A percentile compares a stretch with the other conserved stretches of the same genome.
phyloP scores from a whole-genome alignment of 2,329 filamentous ascomycete genomes.

The Corynespora cassiicola region DNA sequence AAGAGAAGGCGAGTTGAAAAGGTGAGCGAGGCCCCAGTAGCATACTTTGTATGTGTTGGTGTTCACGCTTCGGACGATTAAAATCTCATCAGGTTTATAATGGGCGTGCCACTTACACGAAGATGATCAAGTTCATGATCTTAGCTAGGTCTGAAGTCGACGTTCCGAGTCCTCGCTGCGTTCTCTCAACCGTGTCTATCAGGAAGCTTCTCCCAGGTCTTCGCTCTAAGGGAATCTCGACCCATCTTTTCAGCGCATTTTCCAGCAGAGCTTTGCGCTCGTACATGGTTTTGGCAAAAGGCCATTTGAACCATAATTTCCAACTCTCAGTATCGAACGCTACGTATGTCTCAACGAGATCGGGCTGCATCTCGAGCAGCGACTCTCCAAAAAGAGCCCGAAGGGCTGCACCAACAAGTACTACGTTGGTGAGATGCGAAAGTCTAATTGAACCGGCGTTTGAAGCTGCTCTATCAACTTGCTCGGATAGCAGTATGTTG shows the following conservation, averaged over 20 bases:
- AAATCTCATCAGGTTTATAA: neutral
- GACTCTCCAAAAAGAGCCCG: constrained; percentile 9
- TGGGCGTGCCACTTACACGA: constrained; percentile 6
- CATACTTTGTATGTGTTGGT: constrained; percentile 5
- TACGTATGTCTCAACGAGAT: constrained; percentile 5
- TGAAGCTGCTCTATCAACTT: neutral
- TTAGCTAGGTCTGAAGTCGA: neutral
- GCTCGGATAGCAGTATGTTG: neutral
- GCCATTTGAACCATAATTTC: constrained; percentile 11
- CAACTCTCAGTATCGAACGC: constrained; percentile 10
- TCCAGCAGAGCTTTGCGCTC: constrained; percentile 3
- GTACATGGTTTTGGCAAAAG: constrained; percentile 7
- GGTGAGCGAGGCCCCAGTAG: constrained; percentile 5
- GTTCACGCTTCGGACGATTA: constrained; percentile 1
- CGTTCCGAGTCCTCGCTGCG: constrained; percentile 1
- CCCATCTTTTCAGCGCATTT: constrained; percentile 7
- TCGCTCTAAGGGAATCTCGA: constrained; percentile 2
- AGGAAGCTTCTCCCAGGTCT: constrained; percentile 1
- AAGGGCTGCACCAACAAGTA: constrained; percentile 5
- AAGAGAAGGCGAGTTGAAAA: constrained; percentile 1
- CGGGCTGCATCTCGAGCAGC: constrained; percentile 8
- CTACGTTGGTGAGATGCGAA: constrained; percentile 1
- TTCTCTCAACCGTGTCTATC: neutral
- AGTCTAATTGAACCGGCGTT: neutral
- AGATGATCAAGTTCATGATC: constrained; percentile 3